Percentiles rank a stretch among this genome's conserved stretches.
Evolutionary conservation across 371 early-diverging fungal species (phyloP).

Genomic region (Mucor indicus): DNA sequence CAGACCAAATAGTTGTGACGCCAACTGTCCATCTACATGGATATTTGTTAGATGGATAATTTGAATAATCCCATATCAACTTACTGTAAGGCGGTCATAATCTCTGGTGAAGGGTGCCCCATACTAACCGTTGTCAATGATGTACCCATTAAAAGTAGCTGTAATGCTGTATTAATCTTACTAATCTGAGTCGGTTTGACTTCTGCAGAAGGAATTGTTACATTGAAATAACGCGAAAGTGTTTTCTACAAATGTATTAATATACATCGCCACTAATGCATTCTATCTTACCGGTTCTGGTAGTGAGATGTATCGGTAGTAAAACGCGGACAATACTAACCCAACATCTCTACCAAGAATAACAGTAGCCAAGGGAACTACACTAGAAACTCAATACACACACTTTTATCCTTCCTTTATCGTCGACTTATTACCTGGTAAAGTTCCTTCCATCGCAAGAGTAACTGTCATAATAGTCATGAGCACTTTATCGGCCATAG

Average conservation of each 20-base stretch:
- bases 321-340: constrained; percentile 75
- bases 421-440: constrained; percentile 62
- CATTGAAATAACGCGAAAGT: constrained; percentile 80
- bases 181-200: constrained; percentile 86
- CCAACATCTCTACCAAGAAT: constrained; percentile 89
- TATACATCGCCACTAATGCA: not conserved
- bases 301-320: constrained; percentile 84
- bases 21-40: constrained; percentile 61
- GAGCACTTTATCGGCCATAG: constrained; percentile 93
- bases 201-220: constrained; percentile 88
- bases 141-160: constrained; percentile 76
- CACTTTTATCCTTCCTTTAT: too few species aligned
- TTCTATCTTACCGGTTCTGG: constrained; percentile 76
- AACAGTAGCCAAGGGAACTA: constrained; percentile 74
- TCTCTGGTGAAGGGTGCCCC: constrained; percentile 27
- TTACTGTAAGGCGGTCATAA: constrained; percentile 44
- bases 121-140: constrained; percentile 58
- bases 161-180: constrained; percentile 91
- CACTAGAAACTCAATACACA: too few species aligned
- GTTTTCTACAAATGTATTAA: constrained; percentile 62
- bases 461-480: constrained; percentile 91
- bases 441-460: constrained; percentile 65
- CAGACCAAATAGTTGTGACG: constrained; percentile 81
- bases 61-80: not conserved
- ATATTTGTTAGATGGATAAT: not conserved